A percentile compares a stretch with the other conserved stretches of the same genome.
Evolutionary conservation across 129 eudicot genomes (phyloP).

Genomic region (Chrysanthemum lavandulifolium): DNA sequence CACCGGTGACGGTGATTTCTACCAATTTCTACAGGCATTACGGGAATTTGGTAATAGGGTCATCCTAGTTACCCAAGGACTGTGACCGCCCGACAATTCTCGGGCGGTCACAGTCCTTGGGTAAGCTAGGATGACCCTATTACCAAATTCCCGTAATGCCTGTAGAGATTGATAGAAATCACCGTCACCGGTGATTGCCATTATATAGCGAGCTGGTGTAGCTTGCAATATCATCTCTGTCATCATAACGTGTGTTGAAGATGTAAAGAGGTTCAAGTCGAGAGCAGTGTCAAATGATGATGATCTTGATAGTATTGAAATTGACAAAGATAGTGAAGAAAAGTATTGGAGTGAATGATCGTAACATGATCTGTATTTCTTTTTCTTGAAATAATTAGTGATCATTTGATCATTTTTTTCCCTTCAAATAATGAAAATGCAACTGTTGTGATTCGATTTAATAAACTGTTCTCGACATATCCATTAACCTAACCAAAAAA

Average conservation of each 20-base stretch:
- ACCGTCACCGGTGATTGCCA: too few species aligned
- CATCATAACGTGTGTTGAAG: constrained; percentile 53
- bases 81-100: too few species aligned
- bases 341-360: constrained; percentile 63
- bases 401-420: not conserved
- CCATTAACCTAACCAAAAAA: not conserved
- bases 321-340: constrained; percentile 42
- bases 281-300: constrained; percentile 27
- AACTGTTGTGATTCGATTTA: constrained; percentile 2
- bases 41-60: too few species aligned
- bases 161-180: too few species aligned
- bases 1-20: too few species aligned
- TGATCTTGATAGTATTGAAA: constrained; percentile 23
- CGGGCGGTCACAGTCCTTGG: too few species aligned
- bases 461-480: not conserved
- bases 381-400: not conserved
- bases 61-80: too few species aligned
- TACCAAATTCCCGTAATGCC: too few species aligned
- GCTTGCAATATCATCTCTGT: too few species aligned
- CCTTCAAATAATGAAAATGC: constrained; percentile 4
- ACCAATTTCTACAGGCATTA: too few species aligned
- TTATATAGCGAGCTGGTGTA: too few species aligned
- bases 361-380: not conserved
- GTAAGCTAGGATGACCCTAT: too few species aligned
- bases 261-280: constrained; percentile 62